Evolutionary conservation across 805 yeast genomes (phyloP).

Genomic region (Candida jianshihensis): DNA sequence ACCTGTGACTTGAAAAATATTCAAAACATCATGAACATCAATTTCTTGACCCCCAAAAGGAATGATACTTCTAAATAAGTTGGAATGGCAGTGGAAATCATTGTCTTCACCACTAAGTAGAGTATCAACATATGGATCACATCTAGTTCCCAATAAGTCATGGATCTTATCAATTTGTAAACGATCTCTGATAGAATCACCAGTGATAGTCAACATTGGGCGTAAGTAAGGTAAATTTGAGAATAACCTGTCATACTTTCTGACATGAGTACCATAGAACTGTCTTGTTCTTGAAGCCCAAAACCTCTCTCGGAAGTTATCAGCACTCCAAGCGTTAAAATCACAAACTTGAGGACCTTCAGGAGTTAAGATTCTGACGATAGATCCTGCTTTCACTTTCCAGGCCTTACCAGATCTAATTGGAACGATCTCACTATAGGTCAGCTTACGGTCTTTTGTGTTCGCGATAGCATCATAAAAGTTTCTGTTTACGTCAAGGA

Average conservation of each 20-base stretch:
- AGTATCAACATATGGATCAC: slow-evolving; percentile 65
- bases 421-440: slow-evolving; percentile 37
- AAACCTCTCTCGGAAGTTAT: slow-evolving; percentile 55
- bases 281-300: slow-evolving; percentile 71
- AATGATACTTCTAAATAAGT: slow-evolving; percentile 49
- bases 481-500: slow-evolving; percentile 41
- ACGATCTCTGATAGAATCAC: slow-evolving; percentile 50
- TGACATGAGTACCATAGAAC: slow-evolving; percentile 55
- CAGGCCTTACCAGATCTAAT: slow-evolving; percentile 57
- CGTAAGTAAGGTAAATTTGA: slow-evolving; percentile 59
- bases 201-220: slow-evolving; percentile 58
- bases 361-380: slow-evolving; percentile 54
- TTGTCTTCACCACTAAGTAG: slow-evolving; percentile 57
- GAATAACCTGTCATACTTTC: slow-evolving; percentile 57
- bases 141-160: slow-evolving; percentile 61
- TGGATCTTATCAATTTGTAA: slow-evolving; percentile 60
- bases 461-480: slow-evolving; percentile 40
- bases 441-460: slow-evolving; percentile 33
- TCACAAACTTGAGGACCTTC: slow-evolving; percentile 72
- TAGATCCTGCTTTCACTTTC: slow-evolving; percentile 53
- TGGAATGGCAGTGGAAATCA: slow-evolving; percentile 63
- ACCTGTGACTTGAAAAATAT: slow-evolving; percentile 66
- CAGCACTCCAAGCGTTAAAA: slow-evolving; percentile 55
- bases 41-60: slow-evolving; percentile 58
- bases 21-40: slow-evolving; percentile 63